phyloP scores from a whole-genome alignment of 768 basidiomycete genomes.

The Amanita exitialis region DNA sequence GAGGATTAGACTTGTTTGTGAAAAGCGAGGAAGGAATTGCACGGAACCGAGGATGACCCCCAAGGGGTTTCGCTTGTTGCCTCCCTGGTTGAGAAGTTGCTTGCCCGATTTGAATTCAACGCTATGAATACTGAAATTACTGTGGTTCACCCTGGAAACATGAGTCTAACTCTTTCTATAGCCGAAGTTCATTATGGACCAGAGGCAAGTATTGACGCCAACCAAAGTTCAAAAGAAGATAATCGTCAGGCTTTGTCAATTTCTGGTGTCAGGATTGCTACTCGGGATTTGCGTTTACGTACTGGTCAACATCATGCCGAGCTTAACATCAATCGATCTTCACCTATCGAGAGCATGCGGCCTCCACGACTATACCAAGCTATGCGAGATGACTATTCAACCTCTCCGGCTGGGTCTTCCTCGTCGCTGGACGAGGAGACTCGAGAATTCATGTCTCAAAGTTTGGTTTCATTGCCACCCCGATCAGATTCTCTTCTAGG shows the following conservation, averaged over 20 bases:
- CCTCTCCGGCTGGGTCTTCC: slow-evolving; percentile 41
- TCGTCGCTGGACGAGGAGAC: slow-evolving; percentile 60
- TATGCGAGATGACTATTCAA: slow-evolving; percentile 17
- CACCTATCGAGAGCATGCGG: neutral
- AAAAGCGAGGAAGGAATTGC: slow-evolving; percentile 30
- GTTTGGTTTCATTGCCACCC: slow-evolving; percentile 51
- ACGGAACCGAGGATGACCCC: slow-evolving; percentile 44
- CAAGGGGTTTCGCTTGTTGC: slow-evolving; percentile 76
- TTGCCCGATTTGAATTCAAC: slow-evolving; percentile 73
- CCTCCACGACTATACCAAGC: slow-evolving; percentile 15
- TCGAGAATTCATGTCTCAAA: slow-evolving; percentile 66
- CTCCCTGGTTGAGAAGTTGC: slow-evolving; percentile 65
- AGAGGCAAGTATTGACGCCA: slow-evolving; percentile 14
- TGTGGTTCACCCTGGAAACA: slow-evolving; percentile 52
- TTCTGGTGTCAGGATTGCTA: slow-evolving; percentile 32
- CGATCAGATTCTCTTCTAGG: slow-evolving; percentile 30
- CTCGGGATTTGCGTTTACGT: slow-evolving; percentile 24
- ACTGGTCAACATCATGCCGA: neutral
- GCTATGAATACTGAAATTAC: slow-evolving; percentile 60
- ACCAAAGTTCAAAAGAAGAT: slow-evolving; percentile 12
- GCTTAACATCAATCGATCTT: neutral
- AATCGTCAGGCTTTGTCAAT: slow-evolving; percentile 42
- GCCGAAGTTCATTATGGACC: slow-evolving; percentile 51
- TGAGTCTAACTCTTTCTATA: slow-evolving; percentile 51
- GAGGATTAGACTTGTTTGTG: slow-evolving; percentile 53